Evolutionary conservation across 371 early-diverging fungal species (phyloP).

Genomic region (Coemansia sp.): DNA sequence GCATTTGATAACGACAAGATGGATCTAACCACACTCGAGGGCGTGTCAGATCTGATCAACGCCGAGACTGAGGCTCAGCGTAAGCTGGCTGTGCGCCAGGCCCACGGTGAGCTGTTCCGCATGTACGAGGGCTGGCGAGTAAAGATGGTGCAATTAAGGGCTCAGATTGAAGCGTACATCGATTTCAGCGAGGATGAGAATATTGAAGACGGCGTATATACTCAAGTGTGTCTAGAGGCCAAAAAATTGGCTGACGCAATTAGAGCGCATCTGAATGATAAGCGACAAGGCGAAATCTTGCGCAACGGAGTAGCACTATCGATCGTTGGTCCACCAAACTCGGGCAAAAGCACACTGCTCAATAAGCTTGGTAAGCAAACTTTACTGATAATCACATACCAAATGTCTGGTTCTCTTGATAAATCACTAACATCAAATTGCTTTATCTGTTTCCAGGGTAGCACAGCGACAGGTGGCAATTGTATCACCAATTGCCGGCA

Average conservation of each 20-base stretch:
- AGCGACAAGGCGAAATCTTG: conserved; percentile 67
- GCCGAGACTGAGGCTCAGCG: conserved; percentile 82
- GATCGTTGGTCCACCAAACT: conserved; percentile 79
- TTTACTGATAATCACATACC: background rate
- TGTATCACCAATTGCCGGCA: conserved; percentile 77
- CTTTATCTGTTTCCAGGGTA: conserved; percentile 15
- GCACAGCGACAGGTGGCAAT: conserved; percentile 77
- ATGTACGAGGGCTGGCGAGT: conserved; percentile 68
- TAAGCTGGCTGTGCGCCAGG: conserved; percentile 67
- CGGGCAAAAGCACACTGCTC: conserved; percentile 77
- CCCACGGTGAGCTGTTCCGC: conserved; percentile 64
- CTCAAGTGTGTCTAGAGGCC: conserved; percentile 52
- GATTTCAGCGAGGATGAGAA: conserved; percentile 86
- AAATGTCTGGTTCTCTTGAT: background rate
- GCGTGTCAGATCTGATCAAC: conserved; percentile 74
- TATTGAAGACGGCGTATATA: conserved; percentile 69
- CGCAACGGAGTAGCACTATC: conserved; percentile 58
- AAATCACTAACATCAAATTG: background rate
- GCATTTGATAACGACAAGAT: conserved; percentile 75
- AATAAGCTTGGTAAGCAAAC: conserved; percentile 62
- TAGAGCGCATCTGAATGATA: conserved; percentile 60
- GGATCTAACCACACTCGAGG: conserved; percentile 78
- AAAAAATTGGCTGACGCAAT: conserved; percentile 48
- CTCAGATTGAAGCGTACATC: conserved; percentile 71
- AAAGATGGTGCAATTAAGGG: conserved; percentile 62